Conservation (phyloP, 2,329 filamentous ascomycete genomes). For the Trichoderma sp. region DNA sequence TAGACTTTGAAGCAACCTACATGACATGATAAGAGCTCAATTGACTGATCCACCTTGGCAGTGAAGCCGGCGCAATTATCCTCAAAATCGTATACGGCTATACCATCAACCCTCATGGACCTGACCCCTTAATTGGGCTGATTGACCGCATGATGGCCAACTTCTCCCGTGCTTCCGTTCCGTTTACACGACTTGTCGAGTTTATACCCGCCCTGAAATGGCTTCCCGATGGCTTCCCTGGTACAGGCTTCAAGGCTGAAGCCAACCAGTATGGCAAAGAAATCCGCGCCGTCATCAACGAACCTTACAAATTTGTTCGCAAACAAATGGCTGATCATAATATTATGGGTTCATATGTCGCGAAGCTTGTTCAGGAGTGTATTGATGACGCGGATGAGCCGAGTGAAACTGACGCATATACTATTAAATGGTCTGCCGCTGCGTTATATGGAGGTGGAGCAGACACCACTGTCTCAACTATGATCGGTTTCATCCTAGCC, state of each 20-base stretch:
- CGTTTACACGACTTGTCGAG: constrained; percentile 29
- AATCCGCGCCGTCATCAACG: not conserved
- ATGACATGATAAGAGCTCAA: no score
- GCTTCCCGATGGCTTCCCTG: constrained; percentile 30
- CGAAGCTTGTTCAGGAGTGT: not conserved
- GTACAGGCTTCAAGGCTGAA: constrained; percentile 29
- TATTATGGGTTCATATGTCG: not conserved
- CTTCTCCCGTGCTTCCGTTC: constrained; percentile 27
- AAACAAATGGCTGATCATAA: not conserved
- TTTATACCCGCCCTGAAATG: constrained; percentile 28
- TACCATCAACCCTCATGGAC: constrained; percentile 27
- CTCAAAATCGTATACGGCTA: constrained; percentile 30
- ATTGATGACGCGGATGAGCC: not conserved
- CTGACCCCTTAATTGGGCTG: constrained; percentile 28
- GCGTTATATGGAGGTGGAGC: constrained; percentile 5
- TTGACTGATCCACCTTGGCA: constrained; percentile 7
- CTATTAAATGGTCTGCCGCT: constrained; percentile 4
- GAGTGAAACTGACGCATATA: not conserved
- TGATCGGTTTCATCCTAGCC: constrained; percentile 14
- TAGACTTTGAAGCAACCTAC: no score
- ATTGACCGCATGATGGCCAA: constrained; percentile 27
- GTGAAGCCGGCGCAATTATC: constrained; percentile 25
- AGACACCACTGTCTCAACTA: constrained; percentile 8
- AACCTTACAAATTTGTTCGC: not conserved
- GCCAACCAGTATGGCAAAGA: not conserved